Percentiles rank a stretch among this genome's conserved stretches.
Conservation (phyloP, 306 rosid species). For the Cicer chorassanicum region DNA sequence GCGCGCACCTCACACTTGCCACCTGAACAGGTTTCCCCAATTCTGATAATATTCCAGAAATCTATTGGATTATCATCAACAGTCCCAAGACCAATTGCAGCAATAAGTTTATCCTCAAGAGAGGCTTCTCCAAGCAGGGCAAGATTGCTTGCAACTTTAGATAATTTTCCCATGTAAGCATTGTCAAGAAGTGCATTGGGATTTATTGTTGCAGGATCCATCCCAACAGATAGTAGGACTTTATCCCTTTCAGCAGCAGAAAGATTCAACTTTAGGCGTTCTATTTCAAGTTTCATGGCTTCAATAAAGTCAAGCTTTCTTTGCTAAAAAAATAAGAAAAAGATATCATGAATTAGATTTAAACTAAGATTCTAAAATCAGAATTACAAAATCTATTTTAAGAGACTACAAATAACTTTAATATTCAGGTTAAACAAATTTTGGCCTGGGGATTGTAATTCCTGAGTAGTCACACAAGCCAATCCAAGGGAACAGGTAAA, state of each 20-base stretch:
- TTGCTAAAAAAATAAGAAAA: slow-evolving; percentile 57
- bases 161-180: slow-evolving; percentile 69
- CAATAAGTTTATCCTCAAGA: slow-evolving; percentile 81
- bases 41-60: slow-evolving; percentile 81
- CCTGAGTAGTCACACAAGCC: slow-evolving; percentile 10
- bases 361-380: slow-evolving; percentile 24
- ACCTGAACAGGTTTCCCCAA: slow-evolving; percentile 78
- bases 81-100: slow-evolving; percentile 84
- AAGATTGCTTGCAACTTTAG: slow-evolving; percentile 77
- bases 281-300: slow-evolving; percentile 97
- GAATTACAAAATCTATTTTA: slow-evolving; percentile 18
- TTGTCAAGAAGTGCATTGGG: slow-evolving; percentile 85
- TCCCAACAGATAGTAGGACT: slow-evolving; percentile 77
- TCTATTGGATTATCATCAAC: slow-evolving; percentile 69
- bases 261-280: slow-evolving; percentile 81
- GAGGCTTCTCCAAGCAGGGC: slow-evolving; percentile 88
- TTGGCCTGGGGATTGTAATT: neutral
- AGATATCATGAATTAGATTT: slow-evolving; percentile 36
- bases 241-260: slow-evolving; percentile 99
- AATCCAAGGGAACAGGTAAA: slow-evolving; percentile 20
- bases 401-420: slow-evolving; percentile 22
- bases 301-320: slow-evolving; percentile 68
- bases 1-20: slow-evolving; percentile 86
- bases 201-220: slow-evolving; percentile 85
- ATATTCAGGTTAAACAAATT: slow-evolving; percentile 7